Conservation (phyloP, 495 filamentous ascomycete species). For the Annulohypoxylon maeteangense region DNA sequence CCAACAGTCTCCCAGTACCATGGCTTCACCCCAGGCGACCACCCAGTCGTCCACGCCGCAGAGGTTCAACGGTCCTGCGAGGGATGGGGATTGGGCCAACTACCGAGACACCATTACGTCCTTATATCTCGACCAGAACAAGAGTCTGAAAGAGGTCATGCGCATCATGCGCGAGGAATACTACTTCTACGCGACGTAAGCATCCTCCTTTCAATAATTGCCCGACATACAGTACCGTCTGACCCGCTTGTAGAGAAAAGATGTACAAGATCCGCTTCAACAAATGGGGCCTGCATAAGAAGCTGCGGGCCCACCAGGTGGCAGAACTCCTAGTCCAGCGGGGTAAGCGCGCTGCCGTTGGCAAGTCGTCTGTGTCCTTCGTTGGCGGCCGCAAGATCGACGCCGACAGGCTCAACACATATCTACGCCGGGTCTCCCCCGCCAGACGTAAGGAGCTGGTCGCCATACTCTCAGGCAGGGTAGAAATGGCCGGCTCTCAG, state of each 20-base stretch:
- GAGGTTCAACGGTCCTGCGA: slow-evolving; percentile 36
- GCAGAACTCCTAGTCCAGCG: slow-evolving; percentile 39
- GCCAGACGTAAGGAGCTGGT: slow-evolving; percentile 25
- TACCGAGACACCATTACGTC: slow-evolving; percentile 39
- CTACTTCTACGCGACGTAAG: slow-evolving; percentile 45
- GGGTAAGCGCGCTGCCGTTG: slow-evolving; percentile 30
- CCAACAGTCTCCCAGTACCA: slow-evolving; percentile 2
- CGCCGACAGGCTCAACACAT: slow-evolving; percentile 47
- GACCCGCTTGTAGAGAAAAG: slow-evolving; percentile 28
- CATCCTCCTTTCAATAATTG: neutral
- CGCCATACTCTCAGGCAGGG: slow-evolving; percentile 20
- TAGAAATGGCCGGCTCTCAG: neutral
- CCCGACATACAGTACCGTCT: slow-evolving; percentile 8
- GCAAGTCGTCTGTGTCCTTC: slow-evolving; percentile 56
- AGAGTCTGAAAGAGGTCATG: slow-evolving; percentile 45
- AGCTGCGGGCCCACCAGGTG: slow-evolving; percentile 36
- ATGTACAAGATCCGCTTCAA: slow-evolving; percentile 45
- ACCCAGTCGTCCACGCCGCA: slow-evolving; percentile 6
- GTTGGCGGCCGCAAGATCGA: slow-evolving; percentile 59
- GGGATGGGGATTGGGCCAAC: slow-evolving; percentile 40
- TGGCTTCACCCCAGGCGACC: slow-evolving; percentile 9
- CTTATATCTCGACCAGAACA: slow-evolving; percentile 41
- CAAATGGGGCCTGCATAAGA: slow-evolving; percentile 43
- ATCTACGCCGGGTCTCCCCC: slow-evolving; percentile 32
- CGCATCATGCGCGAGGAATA: slow-evolving; percentile 42